Percentiles rank a stretch among this genome's conserved stretches.
Conservation (phyloP, 2,329 filamentous ascomycete species). For the Anthostomella pinea region DNA sequence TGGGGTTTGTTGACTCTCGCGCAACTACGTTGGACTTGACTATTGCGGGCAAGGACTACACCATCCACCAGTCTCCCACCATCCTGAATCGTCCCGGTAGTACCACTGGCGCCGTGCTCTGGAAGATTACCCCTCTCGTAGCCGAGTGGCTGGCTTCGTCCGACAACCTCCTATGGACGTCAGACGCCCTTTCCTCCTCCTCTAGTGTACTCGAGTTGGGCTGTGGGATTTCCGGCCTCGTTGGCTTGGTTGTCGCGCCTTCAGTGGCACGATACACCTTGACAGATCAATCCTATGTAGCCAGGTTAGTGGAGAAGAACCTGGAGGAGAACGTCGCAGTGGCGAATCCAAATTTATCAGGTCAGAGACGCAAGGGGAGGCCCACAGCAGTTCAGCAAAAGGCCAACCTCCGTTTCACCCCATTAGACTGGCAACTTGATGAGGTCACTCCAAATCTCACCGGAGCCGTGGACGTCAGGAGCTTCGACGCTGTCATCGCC, state of each 20-base stretch:
- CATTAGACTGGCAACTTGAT: constrained; percentile 82
- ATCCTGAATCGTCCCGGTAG: constrained; percentile 71
- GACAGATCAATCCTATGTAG: constrained; percentile 86
- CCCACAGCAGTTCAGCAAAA: constrained; percentile 5
- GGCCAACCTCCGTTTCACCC: constrained; percentile 50
- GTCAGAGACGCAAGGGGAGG: constrained; percentile 23
- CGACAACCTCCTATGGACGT: constrained; percentile 60
- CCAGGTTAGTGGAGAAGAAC: constrained; percentile 74
- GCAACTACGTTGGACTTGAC: constrained; percentile 63
- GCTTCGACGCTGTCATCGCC: constrained; percentile 73
- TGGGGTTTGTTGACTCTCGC: constrained; percentile 80
- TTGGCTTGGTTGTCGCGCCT: constrained; percentile 66
- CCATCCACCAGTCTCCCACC: constrained; percentile 78
- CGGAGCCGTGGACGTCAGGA: constrained; percentile 32
- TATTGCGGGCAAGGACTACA: constrained; percentile 67
- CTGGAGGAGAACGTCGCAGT: constrained; percentile 56
- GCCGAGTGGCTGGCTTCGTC: constrained; percentile 72
- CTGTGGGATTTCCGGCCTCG: constrained; percentile 79
- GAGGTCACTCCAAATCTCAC: constrained; percentile 46
- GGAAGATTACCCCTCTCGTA: constrained; percentile 84
- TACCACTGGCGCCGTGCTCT: constrained; percentile 80
- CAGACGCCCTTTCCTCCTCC: constrained; percentile 47
- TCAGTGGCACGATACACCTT: constrained; percentile 66
- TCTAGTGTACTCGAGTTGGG: constrained; percentile 78
- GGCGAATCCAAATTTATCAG: constrained; percentile 11